Percentiles rank a stretch among this genome's conserved stretches.
Evolutionary conservation across 148 eudicot species (phyloP).

Genomic region (Silene uniflora): DNA sequence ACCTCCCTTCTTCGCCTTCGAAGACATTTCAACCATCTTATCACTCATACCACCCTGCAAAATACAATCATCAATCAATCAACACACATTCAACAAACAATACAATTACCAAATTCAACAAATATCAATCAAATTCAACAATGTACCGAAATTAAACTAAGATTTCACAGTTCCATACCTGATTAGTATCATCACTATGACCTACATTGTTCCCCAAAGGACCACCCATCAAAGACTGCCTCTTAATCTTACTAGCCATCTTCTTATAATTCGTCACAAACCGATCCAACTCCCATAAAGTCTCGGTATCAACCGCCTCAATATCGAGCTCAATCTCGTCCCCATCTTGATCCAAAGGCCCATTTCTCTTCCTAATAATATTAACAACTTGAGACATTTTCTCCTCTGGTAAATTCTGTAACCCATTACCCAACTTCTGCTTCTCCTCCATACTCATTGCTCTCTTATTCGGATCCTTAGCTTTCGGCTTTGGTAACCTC

Average conservation of each 20-base stretch:
- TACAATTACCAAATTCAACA: background rate
- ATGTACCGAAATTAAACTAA: background rate
- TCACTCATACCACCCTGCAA: constrained; percentile 51
- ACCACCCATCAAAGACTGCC: constrained; percentile 57
- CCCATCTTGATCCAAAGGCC: constrained; percentile 63
- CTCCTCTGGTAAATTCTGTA: constrained; percentile 75
- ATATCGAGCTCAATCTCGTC: constrained; percentile 93
- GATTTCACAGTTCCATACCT: constrained; percentile 13
- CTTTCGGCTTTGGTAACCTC: constrained; percentile 80
- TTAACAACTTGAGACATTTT: constrained; percentile 79
- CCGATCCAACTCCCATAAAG: constrained; percentile 88
- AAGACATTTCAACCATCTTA: constrained; percentile 35
- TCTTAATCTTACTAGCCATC: constrained; percentile 61
- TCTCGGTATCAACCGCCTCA: constrained; percentile 76
- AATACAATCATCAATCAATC: background rate
- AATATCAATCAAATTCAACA: background rate
- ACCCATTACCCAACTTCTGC: constrained; percentile 62
- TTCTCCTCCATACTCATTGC: constrained; percentile 78
- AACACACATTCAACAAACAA: background rate
- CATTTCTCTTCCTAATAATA: constrained; percentile 71
- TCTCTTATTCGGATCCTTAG: constrained; percentile 71
- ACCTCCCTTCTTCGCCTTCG: constrained; percentile 42
- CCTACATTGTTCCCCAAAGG: constrained; percentile 29
- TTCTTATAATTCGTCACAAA: constrained; percentile 88
- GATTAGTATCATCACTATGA: constrained; percentile 15